Conservation (phyloP, 768 basidiomycete species). For the Hemileccinum impolitum region DNA sequence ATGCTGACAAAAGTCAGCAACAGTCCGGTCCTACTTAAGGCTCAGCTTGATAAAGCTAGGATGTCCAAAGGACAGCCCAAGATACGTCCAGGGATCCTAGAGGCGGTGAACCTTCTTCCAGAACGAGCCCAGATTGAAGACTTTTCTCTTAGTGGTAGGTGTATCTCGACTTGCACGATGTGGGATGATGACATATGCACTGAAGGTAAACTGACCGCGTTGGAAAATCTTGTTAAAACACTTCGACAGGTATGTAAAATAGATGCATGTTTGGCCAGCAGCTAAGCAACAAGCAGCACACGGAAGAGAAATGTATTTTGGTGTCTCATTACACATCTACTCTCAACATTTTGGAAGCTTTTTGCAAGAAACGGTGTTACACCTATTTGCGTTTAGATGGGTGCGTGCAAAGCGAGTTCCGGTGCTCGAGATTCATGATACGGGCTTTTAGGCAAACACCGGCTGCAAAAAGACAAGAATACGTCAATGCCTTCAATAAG, state of each 20-base stretch:
- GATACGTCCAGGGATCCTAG: conserved; percentile 49
- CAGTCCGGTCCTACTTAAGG: conserved; percentile 82
- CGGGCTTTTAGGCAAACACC: conserved; percentile 61
- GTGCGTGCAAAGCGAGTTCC: conserved; percentile 32
- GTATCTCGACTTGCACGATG: neutral
- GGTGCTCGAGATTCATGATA: conserved; percentile 1
- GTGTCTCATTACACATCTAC: conserved; percentile 98
- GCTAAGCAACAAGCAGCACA: conserved; percentile 42
- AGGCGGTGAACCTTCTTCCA: conserved; percentile 63
- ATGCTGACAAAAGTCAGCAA: conserved; percentile 88
- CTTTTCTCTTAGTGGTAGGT: conserved; percentile 73
- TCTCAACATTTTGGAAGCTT: conserved; percentile 85
- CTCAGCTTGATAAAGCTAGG: conserved; percentile 64
- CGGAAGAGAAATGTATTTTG: conserved; percentile 91
- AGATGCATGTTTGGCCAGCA: neutral
- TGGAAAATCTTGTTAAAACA: conserved; percentile 59
- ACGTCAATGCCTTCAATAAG: conserved; percentile 87
- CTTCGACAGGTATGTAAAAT: conserved; percentile 50
- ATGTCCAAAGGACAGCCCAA: conserved; percentile 39
- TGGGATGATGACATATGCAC: conserved; percentile 4
- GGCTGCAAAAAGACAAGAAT: conserved; percentile 73
- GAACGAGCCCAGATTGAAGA: conserved; percentile 61
- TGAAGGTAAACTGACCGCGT: conserved; percentile 69
- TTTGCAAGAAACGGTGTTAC: conserved; percentile 73
- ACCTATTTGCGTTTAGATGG: conserved; percentile 87